phyloP scores from a whole-genome alignment of 352 stramenopile genomes.

The Phytophthora pseudosyringae region DNA sequence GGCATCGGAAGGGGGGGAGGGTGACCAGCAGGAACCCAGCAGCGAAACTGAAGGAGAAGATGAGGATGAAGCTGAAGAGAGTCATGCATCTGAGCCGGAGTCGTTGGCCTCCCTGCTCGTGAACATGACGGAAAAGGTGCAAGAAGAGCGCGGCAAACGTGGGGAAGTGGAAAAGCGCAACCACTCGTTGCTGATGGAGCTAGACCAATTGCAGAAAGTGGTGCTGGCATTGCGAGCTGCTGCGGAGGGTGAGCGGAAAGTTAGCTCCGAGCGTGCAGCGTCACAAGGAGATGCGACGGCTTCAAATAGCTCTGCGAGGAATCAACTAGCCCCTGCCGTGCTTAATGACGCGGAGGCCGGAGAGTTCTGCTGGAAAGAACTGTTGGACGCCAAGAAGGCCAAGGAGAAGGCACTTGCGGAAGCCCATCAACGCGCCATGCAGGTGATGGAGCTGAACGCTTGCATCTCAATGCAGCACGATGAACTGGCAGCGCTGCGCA shows the following conservation, averaged over 20 bases:
- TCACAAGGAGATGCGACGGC: constrained; percentile 1
- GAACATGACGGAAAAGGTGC: constrained; percentile 68
- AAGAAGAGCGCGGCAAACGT: constrained; percentile 57
- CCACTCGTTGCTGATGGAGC: constrained; percentile 67
- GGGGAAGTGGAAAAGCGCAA: constrained; percentile 70
- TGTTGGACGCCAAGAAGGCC: constrained; percentile 57
- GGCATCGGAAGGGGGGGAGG: constrained; percentile 14
- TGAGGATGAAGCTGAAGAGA: constrained; percentile 11
- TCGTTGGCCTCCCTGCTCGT: constrained; percentile 63
- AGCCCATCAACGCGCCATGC: constrained; percentile 58
- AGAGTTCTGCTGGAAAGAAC: constrained; percentile 63
- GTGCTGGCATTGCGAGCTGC: constrained; percentile 62
- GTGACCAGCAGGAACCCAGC: constrained; percentile 13
- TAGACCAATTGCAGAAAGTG: constrained; percentile 72
- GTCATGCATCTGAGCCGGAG: constrained; percentile 20
- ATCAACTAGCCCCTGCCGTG: constrained; percentile 18
- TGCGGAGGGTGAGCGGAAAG: constrained; percentile 17
- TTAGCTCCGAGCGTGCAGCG: neutral
- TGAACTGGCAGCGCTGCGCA: constrained; percentile 61
- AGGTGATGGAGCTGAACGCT: constrained; percentile 75
- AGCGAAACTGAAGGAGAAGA: constrained; percentile 17
- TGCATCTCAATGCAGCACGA: constrained; percentile 83
- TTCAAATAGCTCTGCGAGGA: constrained; percentile 9
- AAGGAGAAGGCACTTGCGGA: constrained; percentile 68
- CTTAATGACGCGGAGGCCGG: constrained; percentile 34